Evolutionary conservation across 192 early-diverging fungal genomes (phyloP).

Genomic region (Backusella liffmaniae): DNA sequence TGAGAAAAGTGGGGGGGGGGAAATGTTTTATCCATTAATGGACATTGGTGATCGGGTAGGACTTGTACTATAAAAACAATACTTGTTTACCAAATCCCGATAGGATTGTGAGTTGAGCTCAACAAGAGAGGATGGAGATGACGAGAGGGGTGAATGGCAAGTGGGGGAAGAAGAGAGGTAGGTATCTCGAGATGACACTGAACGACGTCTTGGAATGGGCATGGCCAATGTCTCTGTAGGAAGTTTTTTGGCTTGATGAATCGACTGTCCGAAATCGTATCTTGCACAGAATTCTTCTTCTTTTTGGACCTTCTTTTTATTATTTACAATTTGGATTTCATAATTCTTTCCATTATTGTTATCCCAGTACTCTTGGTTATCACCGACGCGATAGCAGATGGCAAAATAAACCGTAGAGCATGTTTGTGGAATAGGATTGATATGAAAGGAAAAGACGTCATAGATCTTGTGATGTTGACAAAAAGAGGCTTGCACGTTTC

Average conservation of each 20-base stretch:
- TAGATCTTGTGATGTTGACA: slow-evolving; percentile 47
- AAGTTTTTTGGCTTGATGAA: neutral
- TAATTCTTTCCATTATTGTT: slow-evolving; percentile 88
- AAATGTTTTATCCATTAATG: slow-evolving; percentile 17
- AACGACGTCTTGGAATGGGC: slow-evolving; percentile 3
- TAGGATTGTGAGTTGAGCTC: slow-evolving; percentile 46
- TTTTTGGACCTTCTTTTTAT: neutral
- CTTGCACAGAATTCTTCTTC: slow-evolving; percentile 16
- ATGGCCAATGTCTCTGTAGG: neutral
- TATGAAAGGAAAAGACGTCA: slow-evolving; percentile 66
- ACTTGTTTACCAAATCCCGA: slow-evolving; percentile 52
- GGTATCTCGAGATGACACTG: neutral
- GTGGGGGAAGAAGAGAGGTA: slow-evolving; percentile 16
- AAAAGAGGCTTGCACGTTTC: slow-evolving; percentile 65
- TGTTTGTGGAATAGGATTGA: slow-evolving; percentile 27
- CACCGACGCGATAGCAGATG: slow-evolving; percentile 66
- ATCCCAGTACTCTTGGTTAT: slow-evolving; percentile 80
- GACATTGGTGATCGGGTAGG: slow-evolving; percentile 30
- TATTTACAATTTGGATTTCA: slow-evolving; percentile 48
- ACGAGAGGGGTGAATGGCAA: neutral
- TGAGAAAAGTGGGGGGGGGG: neutral
- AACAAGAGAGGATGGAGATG: slow-evolving; percentile 28
- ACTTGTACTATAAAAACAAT: slow-evolving; percentile 52
- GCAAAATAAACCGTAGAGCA: slow-evolving; percentile 55
- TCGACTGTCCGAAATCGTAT: slow-evolving; percentile 30